These are phyloP conservation scores for Candida koratica DNA, from an alignment of 805 yeast genomes.

Conservation along the genomic window DNA sequence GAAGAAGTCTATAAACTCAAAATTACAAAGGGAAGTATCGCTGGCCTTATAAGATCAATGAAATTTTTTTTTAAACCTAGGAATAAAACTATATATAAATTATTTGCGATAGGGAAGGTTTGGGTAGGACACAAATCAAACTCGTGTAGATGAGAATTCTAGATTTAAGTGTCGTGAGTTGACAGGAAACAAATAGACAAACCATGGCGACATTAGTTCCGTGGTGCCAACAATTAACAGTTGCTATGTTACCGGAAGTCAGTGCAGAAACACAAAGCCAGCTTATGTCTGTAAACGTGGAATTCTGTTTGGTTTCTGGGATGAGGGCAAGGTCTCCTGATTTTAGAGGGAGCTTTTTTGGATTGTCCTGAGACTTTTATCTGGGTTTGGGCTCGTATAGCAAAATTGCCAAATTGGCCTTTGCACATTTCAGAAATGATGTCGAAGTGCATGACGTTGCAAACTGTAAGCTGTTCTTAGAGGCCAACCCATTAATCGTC, in stretches of 20 bases:
- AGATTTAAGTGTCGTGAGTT: conserved; percentile 14
- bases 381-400: conserved; percentile 14
- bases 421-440: conserved; percentile 5
- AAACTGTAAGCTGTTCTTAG: no score
- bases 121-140: conserved; percentile 6
- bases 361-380: no score
- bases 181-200: no score
- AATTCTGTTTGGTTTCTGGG: neutral
- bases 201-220: no score
- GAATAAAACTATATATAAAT: conserved; percentile 6
- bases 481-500: no score
- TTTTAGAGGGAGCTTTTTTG: conserved; percentile 2
- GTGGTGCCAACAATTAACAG: no score
- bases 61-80: conserved; percentile 2
- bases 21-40: no score
- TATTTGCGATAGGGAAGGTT: conserved; percentile 7
- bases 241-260: no score
- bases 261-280: no score
- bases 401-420: conserved; percentile 5
- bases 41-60: neutral
- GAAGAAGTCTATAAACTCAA: no score
- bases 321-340: conserved; percentile 4
- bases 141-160: conserved; percentile 11
- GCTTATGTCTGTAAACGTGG: no score
- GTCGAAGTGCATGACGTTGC: no score